A percentile compares a stretch with the other conserved stretches of the same genome.
Conservation (phyloP, 768 basidiomycete genomes). For the Boletus fagicola region DNA sequence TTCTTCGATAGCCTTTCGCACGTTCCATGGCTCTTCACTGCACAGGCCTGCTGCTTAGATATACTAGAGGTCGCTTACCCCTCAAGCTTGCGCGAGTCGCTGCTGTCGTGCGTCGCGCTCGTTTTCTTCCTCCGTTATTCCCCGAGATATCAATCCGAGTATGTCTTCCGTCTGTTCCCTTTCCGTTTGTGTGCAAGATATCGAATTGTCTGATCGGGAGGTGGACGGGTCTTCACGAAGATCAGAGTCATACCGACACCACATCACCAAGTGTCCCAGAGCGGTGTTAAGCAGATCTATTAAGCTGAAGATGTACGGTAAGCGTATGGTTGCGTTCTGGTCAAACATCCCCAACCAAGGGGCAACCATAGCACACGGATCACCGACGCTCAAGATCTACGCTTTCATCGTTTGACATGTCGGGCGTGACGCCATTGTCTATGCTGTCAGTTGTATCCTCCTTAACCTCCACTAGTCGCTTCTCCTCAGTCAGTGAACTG, state of each 20-base stretch:
- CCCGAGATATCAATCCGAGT: background rate
- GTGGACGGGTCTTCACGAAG: background rate
- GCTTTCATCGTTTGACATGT: background rate
- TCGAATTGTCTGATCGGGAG: background rate
- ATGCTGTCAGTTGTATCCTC: background rate
- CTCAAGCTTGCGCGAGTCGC: background rate
- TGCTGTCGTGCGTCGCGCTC: background rate
- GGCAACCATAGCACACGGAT: background rate
- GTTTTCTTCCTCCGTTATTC: background rate
- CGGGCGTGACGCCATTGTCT: background rate
- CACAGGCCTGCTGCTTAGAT: too few relatives aligned
- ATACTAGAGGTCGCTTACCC: background rate
- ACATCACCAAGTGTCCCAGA: background rate
- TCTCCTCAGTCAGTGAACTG: background rate
- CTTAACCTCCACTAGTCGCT: constrained; percentile 2
- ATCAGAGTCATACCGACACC: background rate
- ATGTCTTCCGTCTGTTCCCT: background rate
- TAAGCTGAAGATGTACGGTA: constrained; percentile 10
- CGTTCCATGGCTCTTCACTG: background rate
- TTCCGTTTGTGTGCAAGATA: too few relatives aligned
- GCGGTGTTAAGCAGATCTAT: constrained; percentile 8
- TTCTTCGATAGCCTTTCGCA: background rate
- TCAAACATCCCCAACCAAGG: background rate
- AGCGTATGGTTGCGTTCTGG: background rate
- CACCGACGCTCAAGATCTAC: constrained; percentile 5